A percentile compares a stretch with the other conserved stretches of the same genome.
phyloP scores from a whole-genome alignment of 345 rosid species.

The Brassica carinata region DNA sequence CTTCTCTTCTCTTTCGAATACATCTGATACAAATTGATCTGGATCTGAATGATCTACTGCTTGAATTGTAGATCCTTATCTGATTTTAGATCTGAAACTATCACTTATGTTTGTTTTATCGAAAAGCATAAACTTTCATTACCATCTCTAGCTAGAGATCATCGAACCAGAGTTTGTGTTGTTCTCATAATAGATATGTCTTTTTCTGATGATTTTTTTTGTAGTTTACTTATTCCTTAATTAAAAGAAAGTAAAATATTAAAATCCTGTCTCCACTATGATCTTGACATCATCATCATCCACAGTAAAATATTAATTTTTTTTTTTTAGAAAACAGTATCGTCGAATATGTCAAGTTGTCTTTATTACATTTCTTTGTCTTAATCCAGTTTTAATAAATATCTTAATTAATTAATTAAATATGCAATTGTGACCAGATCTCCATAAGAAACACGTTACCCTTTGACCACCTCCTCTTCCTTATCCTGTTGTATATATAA shows the following conservation, averaged over 20 bases:
- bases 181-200: not conserved
- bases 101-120: not conserved
- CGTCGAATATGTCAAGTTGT: slow-evolving; percentile 24
- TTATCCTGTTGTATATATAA: slow-evolving; percentile 12
- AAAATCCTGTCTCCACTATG: slow-evolving; percentile 31
- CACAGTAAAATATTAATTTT: slow-evolving; percentile 6
- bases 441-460: slow-evolving; percentile 44
- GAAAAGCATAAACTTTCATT: slow-evolving; percentile 1
- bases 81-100: slow-evolving; percentile 14
- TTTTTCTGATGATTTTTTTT: not conserved
- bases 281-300: slow-evolving; percentile 28
- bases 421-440: slow-evolving; percentile 25
- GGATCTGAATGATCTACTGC: slow-evolving; percentile 8
- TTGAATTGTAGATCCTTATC: not conserved
- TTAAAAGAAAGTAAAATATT: not conserved
- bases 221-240: not conserved
- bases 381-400: not conserved
- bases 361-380: not conserved
- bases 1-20: not conserved
- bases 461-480: slow-evolving; percentile 42
- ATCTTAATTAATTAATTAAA: not conserved
- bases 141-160: slow-evolving; percentile 11
- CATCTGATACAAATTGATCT: not conserved
- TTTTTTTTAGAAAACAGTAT: not conserved
- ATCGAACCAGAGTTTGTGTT: not conserved